phyloP scores from a whole-genome alignment of 148 eudicot species.

The Gaultheria prostrata region DNA sequence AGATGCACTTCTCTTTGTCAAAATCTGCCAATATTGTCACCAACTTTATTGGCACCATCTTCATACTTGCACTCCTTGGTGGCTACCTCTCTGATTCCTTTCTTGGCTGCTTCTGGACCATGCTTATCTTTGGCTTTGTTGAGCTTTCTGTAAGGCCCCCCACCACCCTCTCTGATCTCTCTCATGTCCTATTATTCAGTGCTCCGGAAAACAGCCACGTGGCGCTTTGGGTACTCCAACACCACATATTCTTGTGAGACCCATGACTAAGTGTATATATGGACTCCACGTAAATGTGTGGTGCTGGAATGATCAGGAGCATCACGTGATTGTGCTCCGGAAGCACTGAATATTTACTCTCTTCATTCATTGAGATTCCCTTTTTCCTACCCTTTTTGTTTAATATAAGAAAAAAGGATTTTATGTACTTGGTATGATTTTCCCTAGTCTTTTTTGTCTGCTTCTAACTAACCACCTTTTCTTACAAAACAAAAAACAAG shows the following conservation, averaged over 20 bases:
- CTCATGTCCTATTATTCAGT: neutral
- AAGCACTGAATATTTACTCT: neutral
- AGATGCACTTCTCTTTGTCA: constrained; percentile 88
- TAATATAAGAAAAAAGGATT: neutral
- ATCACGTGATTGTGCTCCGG: too few species aligned
- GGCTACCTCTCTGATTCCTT: constrained; percentile 93
- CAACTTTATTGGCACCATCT: constrained; percentile 87
- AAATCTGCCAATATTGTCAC: constrained; percentile 88
- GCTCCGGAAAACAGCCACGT: too few species aligned
- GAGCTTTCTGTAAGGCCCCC: constrained; percentile 71
- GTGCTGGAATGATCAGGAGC: too few species aligned
- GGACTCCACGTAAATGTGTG: too few species aligned
- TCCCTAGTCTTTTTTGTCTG: neutral
- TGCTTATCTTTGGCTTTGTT: constrained; percentile 90
- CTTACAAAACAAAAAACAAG: neutral
- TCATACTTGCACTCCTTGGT: constrained; percentile 79
- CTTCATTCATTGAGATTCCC: neutral
- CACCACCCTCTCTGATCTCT: neutral
- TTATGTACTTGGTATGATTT: neutral
- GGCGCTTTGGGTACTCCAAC: too few species aligned
- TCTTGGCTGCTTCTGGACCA: constrained; percentile 96
- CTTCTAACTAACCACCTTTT: constrained; percentile 5
- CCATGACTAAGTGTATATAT: too few species aligned
- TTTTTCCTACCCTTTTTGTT: neutral
- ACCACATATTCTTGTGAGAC: too few species aligned